Conservation (phyloP, 352 stramenopile species). For the Elongisporangium senticosum region DNA sequence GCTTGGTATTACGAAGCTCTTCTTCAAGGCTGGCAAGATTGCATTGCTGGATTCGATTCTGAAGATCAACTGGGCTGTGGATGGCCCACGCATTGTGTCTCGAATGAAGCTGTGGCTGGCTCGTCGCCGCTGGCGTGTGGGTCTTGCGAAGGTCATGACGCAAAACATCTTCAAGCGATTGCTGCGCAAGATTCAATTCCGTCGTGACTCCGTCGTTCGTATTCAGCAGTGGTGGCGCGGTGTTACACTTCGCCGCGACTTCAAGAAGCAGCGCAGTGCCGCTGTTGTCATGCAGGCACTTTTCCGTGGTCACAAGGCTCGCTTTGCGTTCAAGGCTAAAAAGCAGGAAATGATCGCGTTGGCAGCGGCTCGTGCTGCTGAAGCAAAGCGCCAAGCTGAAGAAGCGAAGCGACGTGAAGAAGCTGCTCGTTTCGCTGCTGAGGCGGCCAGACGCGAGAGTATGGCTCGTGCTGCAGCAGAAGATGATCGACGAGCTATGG, state of each 20-base stretch:
- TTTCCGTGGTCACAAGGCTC: slow-evolving; percentile 74
- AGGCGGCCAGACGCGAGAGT: slow-evolving; percentile 48
- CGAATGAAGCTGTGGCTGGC: slow-evolving; percentile 69
- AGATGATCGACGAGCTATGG: slow-evolving; percentile 60
- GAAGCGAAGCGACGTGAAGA: slow-evolving; percentile 82
- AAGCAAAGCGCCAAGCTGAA: slow-evolving; percentile 68
- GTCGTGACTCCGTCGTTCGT: slow-evolving; percentile 45
- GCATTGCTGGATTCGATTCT: slow-evolving; percentile 67
- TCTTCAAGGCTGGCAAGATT: slow-evolving; percentile 78
- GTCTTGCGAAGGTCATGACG: slow-evolving; percentile 57
- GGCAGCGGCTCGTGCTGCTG: slow-evolving; percentile 64
- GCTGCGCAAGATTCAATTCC: slow-evolving; percentile 59
- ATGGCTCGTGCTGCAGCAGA: slow-evolving; percentile 44
- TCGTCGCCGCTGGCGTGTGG: slow-evolving; percentile 65
- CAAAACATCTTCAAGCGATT: slow-evolving; percentile 49
- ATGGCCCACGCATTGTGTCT: slow-evolving; percentile 50
- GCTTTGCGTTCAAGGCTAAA: slow-evolving; percentile 73
- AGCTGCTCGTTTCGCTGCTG: slow-evolving; percentile 50
- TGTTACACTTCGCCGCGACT: slow-evolving; percentile 60
- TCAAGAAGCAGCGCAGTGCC: slow-evolving; percentile 76
- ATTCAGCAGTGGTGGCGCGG: slow-evolving; percentile 87
- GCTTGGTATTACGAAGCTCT: slow-evolving; percentile 72
- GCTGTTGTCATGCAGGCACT: slow-evolving; percentile 70
- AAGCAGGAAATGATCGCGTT: slow-evolving; percentile 82
- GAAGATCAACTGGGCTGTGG: slow-evolving; percentile 63